phyloP scores from a whole-genome alignment of 2,329 filamentous ascomycete genomes.

The Tolypocladium capitatum region DNA sequence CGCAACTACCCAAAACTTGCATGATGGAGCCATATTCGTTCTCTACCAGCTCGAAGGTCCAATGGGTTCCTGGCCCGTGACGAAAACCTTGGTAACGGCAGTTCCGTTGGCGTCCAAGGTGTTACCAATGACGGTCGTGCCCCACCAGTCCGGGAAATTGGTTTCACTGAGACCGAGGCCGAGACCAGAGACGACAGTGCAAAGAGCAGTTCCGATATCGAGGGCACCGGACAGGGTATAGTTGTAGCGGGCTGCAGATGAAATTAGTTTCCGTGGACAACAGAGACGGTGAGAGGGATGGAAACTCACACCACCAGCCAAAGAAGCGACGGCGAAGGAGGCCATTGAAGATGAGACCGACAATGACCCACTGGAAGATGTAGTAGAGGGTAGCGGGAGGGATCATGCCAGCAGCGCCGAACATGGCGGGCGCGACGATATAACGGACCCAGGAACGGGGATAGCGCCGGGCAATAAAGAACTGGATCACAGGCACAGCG shows the following conservation, averaged over 20 bases:
- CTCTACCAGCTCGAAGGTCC: slow-evolving; percentile 14
- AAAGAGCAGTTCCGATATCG: slow-evolving; percentile 44
- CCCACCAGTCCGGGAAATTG: slow-evolving; percentile 37
- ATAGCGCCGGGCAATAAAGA: slow-evolving; percentile 30
- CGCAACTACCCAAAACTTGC: not conserved
- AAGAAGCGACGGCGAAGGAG: slow-evolving; percentile 33
- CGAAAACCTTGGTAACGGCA: slow-evolving; percentile 15
- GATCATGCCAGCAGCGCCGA: slow-evolving; percentile 34
- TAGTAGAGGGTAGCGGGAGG: slow-evolving; percentile 44
- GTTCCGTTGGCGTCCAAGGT: slow-evolving; percentile 17
- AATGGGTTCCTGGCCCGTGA: slow-evolving; percentile 13
- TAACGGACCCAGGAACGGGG: slow-evolving; percentile 33
- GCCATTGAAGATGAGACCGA: slow-evolving; percentile 43
- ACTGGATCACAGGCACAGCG: slow-evolving; percentile 33
- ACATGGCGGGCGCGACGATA: slow-evolving; percentile 39
- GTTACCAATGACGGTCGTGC: slow-evolving; percentile 13
- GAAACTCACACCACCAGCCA: slow-evolving; percentile 40
- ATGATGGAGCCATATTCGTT: not conserved
- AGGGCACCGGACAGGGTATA: slow-evolving; percentile 45
- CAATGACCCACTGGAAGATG: slow-evolving; percentile 39
- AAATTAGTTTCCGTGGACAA: not conserved
- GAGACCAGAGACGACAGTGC: slow-evolving; percentile 38
- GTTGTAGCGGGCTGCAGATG: slow-evolving; percentile 29
- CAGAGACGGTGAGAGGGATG: not conserved
- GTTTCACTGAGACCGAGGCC: slow-evolving; percentile 31